A percentile compares a stretch with the other conserved stretches of the same genome.
phyloP scores from a whole-genome alignment of 257 asterid species.

The Nicotiana undulata region DNA sequence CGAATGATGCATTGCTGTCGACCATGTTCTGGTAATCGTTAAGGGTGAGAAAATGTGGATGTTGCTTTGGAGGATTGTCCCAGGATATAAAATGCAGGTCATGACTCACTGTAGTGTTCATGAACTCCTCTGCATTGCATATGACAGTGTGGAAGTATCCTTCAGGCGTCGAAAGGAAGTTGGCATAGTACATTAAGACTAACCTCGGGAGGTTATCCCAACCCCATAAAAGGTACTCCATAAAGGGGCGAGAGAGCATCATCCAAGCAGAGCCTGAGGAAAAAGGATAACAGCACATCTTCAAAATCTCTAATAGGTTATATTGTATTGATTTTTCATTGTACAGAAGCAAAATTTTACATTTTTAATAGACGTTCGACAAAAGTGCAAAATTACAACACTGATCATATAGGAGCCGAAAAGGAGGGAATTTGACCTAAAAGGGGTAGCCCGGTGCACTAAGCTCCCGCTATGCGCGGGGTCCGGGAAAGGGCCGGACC shows the following conservation, averaged over 20 bases:
- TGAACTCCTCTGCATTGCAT: conserved; percentile 60
- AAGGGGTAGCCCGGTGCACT: too few species aligned
- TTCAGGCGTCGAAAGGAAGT: conserved; percentile 76
- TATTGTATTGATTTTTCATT: not conserved
- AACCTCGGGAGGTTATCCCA: conserved; percentile 73
- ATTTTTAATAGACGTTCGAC: not conserved
- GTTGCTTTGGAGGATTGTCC: conserved; percentile 88
- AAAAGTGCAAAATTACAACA: not conserved
- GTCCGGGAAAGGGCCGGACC: too few species aligned
- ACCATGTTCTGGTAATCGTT: conserved; percentile 48
- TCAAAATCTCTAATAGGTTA: not conserved
- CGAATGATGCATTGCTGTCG: conserved; percentile 65
- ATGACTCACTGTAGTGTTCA: conserved; percentile 63
- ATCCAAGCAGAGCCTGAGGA: conserved; percentile 78
- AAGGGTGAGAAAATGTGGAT: conserved; percentile 55
- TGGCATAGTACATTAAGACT: conserved; percentile 60
- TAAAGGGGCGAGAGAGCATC: conserved; percentile 69
- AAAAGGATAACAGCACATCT: not conserved
- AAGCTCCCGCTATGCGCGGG: too few species aligned
- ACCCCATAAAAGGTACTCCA: conserved; percentile 66
- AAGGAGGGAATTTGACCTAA: not conserved
- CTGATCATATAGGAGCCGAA: not conserved
- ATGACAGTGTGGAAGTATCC: conserved; percentile 76
- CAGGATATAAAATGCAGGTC: conserved; percentile 81
- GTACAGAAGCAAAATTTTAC: not conserved